Conservation (phyloP, 2,329 filamentous ascomycete species). For the Penicillium sp. region DNA sequence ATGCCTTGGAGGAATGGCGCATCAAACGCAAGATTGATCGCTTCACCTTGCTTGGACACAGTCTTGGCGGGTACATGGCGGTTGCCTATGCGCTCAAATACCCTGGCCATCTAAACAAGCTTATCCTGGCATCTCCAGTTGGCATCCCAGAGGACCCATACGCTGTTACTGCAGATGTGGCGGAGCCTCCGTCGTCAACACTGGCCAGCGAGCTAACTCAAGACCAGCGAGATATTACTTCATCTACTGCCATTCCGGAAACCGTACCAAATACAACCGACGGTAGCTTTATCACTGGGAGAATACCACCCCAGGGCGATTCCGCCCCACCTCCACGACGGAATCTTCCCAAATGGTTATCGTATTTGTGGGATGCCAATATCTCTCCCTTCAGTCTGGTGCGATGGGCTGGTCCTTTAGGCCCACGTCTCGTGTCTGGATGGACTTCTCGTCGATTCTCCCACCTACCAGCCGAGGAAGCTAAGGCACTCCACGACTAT, state of each 20-base stretch:
- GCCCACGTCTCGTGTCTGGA: conserved; percentile 85
- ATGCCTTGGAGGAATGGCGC: conserved; percentile 95
- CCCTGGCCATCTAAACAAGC: conserved; percentile 88
- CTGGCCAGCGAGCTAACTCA: conserved; percentile 76
- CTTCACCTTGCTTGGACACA: conserved; percentile 92
- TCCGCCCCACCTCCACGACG: conserved; percentile 53
- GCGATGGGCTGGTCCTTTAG: conserved; percentile 81
- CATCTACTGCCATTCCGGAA: conserved; percentile 21
- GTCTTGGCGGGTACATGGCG: conserved; percentile 89
- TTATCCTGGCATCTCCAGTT: conserved; percentile 91
- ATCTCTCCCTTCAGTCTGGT: conserved; percentile 91
- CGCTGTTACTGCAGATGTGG: conserved; percentile 75
- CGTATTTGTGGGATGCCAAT: conserved; percentile 95
- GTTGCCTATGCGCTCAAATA: conserved; percentile 96
- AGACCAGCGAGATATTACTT: conserved; percentile 57
- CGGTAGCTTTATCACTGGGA: conserved; percentile 56
- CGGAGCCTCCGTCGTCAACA: conserved; percentile 70
- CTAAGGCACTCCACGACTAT: conserved; percentile 84
- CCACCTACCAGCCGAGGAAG: conserved; percentile 76
- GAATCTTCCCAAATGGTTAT: conserved; percentile 78
- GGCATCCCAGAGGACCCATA: conserved; percentile 94
- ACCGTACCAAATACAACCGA: conserved; percentile 42
- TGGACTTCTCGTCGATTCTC: conserved; percentile 94
- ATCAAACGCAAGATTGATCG: conserved; percentile 82
- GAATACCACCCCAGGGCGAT: conserved; percentile 29